Evolutionary conservation across 176 grass and related monocot species (phyloP).

Genomic region (Bromus sterilis): DNA sequence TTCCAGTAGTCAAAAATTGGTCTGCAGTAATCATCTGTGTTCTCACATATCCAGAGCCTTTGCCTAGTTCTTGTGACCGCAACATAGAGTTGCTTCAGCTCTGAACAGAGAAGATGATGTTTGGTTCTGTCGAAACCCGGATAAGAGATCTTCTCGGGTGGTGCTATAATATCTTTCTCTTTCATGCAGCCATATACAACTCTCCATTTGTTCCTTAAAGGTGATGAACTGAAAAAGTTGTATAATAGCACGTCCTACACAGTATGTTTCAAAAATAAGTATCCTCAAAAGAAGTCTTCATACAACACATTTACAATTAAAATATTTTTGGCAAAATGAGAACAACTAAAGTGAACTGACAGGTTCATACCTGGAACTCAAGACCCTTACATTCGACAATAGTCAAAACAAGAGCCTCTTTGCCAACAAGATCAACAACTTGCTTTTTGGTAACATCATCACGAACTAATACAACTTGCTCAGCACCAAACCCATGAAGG

Average conservation of each 20-base stretch:
- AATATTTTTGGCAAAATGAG: background rate
- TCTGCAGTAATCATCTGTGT: slow-evolving; percentile 39
- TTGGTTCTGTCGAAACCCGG: slow-evolving; percentile 37
- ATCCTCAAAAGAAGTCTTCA: background rate
- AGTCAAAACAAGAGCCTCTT: slow-evolving; percentile 66
- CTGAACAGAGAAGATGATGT: slow-evolving; percentile 69
- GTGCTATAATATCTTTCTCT: slow-evolving; percentile 18
- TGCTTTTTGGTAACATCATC: slow-evolving; percentile 46
- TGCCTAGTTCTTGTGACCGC: slow-evolving; percentile 69
- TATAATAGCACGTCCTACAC: slow-evolving; percentile 75
- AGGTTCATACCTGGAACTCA: slow-evolving; percentile 59
- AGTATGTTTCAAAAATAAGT: background rate
- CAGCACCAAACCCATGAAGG: slow-evolving; percentile 54
- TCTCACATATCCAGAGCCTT: slow-evolving; percentile 82
- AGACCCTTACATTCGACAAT: slow-evolving; percentile 86
- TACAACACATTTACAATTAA: background rate
- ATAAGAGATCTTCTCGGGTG: slow-evolving; percentile 24
- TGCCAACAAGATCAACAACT: slow-evolving; percentile 43
- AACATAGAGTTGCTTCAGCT: slow-evolving; percentile 87
- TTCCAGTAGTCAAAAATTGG: slow-evolving; percentile 87
- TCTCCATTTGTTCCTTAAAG: slow-evolving; percentile 62
- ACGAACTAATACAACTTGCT: slow-evolving; percentile 66
- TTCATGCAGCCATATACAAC: slow-evolving; percentile 69
- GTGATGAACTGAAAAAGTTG: slow-evolving; percentile 70
- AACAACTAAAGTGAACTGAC: background rate